Conservation (phyloP, 2,329 filamentous ascomycete genomes). For the Huntiella abstrusa region DNA sequence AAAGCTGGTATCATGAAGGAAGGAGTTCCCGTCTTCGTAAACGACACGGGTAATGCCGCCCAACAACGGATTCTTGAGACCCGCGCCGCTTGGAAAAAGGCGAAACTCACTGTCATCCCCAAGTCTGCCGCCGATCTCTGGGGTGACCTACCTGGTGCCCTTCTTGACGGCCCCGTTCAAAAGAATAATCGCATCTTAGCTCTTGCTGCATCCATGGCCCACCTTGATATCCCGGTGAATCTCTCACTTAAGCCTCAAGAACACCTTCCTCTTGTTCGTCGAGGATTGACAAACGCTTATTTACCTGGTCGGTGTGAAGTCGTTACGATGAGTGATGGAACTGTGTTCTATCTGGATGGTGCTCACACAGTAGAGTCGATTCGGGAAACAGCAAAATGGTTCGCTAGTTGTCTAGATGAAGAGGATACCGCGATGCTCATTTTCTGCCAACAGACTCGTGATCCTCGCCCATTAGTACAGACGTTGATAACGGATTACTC, state of each 20-base stretch:
- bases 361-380: slow-evolving; percentile 79
- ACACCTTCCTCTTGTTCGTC: slow-evolving; percentile 29
- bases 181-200: slow-evolving; percentile 41
- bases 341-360: slow-evolving; percentile 70
- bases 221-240: slow-evolving; percentile 24
- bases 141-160: slow-evolving; percentile 23
- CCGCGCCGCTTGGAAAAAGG: slow-evolving; percentile 38
- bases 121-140: slow-evolving; percentile 22
- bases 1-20: slow-evolving; percentile 74
- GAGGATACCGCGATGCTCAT: slow-evolving; percentile 37
- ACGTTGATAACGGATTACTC: slow-evolving; percentile 39
- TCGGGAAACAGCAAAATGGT: slow-evolving; percentile 59
- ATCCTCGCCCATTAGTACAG: slow-evolving; percentile 46
- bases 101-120: slow-evolving; percentile 24
- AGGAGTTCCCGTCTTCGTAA: slow-evolving; percentile 25
- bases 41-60: slow-evolving; percentile 16
- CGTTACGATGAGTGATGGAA: slow-evolving; percentile 25
- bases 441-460: slow-evolving; percentile 84
- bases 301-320: slow-evolving; percentile 65
- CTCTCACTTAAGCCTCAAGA: neutral
- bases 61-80: slow-evolving; percentile 33
- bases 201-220: slow-evolving; percentile 34
- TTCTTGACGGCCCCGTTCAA: slow-evolving; percentile 33
- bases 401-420: slow-evolving; percentile 30
- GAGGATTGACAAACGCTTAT: slow-evolving; percentile 46